Base-by-base conservation (phyloP, 495 filamentous ascomycete species). In the Talaromyces wortmannii region DNA sequence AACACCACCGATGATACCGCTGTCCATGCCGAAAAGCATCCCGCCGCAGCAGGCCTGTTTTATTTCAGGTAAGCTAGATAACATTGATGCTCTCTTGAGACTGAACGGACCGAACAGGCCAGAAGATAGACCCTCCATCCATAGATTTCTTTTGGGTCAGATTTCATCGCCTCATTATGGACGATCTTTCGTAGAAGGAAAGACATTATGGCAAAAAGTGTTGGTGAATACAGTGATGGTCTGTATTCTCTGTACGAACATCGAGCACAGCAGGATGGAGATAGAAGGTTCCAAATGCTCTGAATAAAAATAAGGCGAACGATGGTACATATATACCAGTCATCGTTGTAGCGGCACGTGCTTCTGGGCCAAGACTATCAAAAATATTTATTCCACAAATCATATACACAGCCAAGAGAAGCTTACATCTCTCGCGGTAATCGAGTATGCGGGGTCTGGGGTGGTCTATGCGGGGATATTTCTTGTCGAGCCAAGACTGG, bases 101-200 rank as follows among this genome's bases (percentile, higher is more conserved):
- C 47, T 33, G 12, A n/a, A 68, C 79, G 63, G 56, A 87, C 83
- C 47, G 86, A 87, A 55, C 80, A 85, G 17, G 87, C 84, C 31
- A 90, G 69, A 33, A 81, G 66, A 58, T 83, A 89, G 16, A 87
- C 83, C 55, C 86, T 80, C 87, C 87, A 90, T 58, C 85, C 85
- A 60, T 91, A 91, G 62, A 91, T 88, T 72, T 91, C 83, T 53
- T 76, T 77, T 10, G 88, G 87, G 61, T 88, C 86, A 46, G 69
- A 71, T 69, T 79, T 85, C 83, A 90, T 90, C 45, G 88, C 83
- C 57, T 90, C 86, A 81, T 91, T 91, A 68, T 82, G 82, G 58
- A 90, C 83, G 61, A 91, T 82, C 57, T 78, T 82, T 57, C 71
- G 77, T 32, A 90, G 67, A 50, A 90, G 31, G 56, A 40, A 40